phyloP scores from a whole-genome alignment of 1,284 basidiomycete species.

The Microbotryum violaceum region DNA sequence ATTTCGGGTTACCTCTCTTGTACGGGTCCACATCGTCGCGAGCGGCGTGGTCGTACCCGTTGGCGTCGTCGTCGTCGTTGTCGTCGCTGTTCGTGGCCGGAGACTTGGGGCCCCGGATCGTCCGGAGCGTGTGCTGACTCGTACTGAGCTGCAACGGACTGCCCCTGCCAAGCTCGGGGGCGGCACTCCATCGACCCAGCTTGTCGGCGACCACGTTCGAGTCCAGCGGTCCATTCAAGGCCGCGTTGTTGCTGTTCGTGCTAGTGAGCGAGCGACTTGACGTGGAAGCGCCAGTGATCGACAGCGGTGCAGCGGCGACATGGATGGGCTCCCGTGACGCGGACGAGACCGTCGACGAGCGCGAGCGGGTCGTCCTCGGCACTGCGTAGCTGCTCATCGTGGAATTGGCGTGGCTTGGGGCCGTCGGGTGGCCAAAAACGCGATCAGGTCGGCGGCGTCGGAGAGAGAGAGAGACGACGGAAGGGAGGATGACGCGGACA shows the following conservation, averaged over 20 bases:
- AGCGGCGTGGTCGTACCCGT: too few relatives aligned
- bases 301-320: neutral
- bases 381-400: too few relatives aligned
- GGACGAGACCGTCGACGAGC: constrained; percentile 11
- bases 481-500: too few relatives aligned
- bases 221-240: neutral
- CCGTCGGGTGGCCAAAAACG: too few relatives aligned
- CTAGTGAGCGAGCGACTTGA: neutral
- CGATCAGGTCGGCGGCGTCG: too few relatives aligned
- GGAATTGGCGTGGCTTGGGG: too few relatives aligned
- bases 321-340: constrained; percentile 1
- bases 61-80: neutral
- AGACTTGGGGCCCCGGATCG: constrained; percentile 1
- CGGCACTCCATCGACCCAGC: neutral
- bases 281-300: neutral
- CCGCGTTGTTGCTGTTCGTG: neutral
- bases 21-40: neutral
- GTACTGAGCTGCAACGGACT: constrained; percentile 7
- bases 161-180: neutral
- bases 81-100: neutral
- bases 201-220: neutral
- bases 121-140: constrained; percentile 21
- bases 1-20: constrained; percentile 7
- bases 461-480: too few relatives aligned
- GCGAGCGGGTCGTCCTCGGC: neutral